Evolutionary conservation across 2,329 filamentous ascomycete species (phyloP).

Genomic region (Aureobasidium melanogenum): DNA sequence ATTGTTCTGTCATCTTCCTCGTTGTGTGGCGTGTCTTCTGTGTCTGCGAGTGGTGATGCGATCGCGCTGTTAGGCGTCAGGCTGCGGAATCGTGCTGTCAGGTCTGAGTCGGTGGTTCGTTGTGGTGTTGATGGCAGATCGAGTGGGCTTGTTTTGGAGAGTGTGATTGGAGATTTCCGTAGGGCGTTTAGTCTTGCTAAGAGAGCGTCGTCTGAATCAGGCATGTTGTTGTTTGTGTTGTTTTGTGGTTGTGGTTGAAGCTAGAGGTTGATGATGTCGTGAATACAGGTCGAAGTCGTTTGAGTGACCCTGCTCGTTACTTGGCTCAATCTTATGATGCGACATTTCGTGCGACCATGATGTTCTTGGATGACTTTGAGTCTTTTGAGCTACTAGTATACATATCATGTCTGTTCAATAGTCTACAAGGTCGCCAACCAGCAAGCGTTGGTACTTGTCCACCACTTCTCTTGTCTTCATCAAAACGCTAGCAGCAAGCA

Average conservation of each 20-base stretch:
- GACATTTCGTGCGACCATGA: neutral
- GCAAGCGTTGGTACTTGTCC: conserved; percentile 66
- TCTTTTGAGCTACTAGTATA: neutral
- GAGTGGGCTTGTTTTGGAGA: conserved; percentile 17
- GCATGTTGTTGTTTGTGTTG: conserved; percentile 3
- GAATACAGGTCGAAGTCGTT: neutral
- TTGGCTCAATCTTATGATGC: neutral
- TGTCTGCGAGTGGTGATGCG: conserved; percentile 15
- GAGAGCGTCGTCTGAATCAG: conserved; percentile 30
- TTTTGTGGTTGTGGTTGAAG: neutral
- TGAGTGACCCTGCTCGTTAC: neutral
- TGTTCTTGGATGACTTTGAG: neutral
- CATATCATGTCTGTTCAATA: neutral
- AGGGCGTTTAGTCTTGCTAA: conserved; percentile 42
- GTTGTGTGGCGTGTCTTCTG: conserved; percentile 24
- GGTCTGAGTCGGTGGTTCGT: conserved; percentile 21
- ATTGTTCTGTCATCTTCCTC: conserved; percentile 36
- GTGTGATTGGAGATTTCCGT: conserved; percentile 33
- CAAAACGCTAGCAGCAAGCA: conserved; percentile 66
- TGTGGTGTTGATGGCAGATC: conserved; percentile 16
- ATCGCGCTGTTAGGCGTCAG: conserved; percentile 11
- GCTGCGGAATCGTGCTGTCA: conserved; percentile 27
- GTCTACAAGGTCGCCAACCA: conserved; percentile 59
- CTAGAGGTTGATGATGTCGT: neutral
- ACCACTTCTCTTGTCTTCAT: conserved; percentile 73